Evolutionary conservation across 2,329 filamentous ascomycete species (phyloP).

Genomic region (Penicillium digitatum): DNA sequence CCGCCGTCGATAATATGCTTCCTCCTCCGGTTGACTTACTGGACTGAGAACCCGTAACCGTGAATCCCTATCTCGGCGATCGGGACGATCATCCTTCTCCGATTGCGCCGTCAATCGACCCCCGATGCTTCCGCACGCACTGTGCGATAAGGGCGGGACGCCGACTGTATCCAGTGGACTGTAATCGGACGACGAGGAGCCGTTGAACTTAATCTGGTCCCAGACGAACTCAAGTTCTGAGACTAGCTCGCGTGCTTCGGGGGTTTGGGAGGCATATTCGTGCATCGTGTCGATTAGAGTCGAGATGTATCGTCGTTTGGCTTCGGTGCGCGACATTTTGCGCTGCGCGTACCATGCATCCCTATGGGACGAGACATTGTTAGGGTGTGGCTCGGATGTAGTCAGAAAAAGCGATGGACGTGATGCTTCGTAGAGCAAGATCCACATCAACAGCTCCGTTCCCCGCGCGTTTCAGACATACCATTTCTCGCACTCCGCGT

Average conservation of each 20-base stretch:
- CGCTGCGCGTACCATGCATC: conserved; percentile 92
- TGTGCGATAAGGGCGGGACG: conserved; percentile 28
- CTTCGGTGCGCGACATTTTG: conserved; percentile 79
- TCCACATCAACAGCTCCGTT: neutral
- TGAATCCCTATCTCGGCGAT: conserved; percentile 42
- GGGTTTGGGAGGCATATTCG: conserved; percentile 77
- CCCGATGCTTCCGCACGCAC: conserved; percentile 35
- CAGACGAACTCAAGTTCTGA: conserved; percentile 97
- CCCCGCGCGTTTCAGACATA: conserved; percentile 27
- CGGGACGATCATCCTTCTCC: conserved; percentile 33
- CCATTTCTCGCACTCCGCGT: conserved; percentile 64
- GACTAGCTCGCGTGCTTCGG: conserved; percentile 80
- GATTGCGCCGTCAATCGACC: conserved; percentile 36
- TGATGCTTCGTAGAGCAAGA: neutral
- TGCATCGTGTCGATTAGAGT: conserved; percentile 97
- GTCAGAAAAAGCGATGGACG: neutral
- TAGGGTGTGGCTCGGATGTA: neutral
- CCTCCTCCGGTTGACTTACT: conserved; percentile 76
- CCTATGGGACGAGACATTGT: conserved; percentile 42
- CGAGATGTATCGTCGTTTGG: conserved; percentile 89
- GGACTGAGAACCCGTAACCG: conserved; percentile 72
- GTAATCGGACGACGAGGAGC: conserved; percentile 55
- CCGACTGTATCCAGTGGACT: conserved; percentile 31
- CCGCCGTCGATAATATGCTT: conserved; percentile 38
- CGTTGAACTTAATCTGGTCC: conserved; percentile 93